These are phyloP conservation scores for Mortierella sp. DNA, from an alignment of 371 early-diverging fungal genomes.

Conservation along the genomic window DNA sequence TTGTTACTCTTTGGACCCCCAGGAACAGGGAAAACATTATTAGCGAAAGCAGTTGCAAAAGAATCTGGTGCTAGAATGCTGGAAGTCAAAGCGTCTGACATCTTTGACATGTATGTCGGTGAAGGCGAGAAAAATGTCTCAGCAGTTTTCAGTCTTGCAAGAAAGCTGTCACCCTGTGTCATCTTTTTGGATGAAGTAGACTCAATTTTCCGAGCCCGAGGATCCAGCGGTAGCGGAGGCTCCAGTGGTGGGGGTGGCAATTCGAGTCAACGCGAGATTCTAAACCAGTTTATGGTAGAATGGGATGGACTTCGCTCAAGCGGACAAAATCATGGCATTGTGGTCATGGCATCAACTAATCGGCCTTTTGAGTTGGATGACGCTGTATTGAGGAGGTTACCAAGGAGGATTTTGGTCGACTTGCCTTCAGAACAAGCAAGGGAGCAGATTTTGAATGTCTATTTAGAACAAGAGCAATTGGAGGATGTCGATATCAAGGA, in stretches of 20 bases:
- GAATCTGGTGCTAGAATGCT: slow-evolving; percentile 95
- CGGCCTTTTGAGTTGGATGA: slow-evolving; percentile 99
- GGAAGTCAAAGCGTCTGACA: slow-evolving; percentile 93
- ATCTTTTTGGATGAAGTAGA: slow-evolving; percentile 99
- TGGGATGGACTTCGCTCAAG: slow-evolving; percentile 93
- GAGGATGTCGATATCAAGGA: slow-evolving; percentile 63
- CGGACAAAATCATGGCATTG: slow-evolving; percentile 78
- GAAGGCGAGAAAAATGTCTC: slow-evolving; percentile 98
- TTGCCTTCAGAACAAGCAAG: slow-evolving; percentile 91
- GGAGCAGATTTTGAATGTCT: slow-evolving; percentile 82
- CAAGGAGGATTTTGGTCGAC: slow-evolving; percentile 93
- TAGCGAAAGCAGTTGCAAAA: slow-evolving; percentile 97
- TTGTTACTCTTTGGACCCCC: slow-evolving; percentile 97
- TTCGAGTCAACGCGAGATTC: slow-evolving; percentile 84
- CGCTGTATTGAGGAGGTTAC: slow-evolving; percentile 97
- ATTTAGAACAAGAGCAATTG: slow-evolving; percentile 82
- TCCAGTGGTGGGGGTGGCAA: slow-evolving; percentile 63
- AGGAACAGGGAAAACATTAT: slow-evolving; percentile 98
- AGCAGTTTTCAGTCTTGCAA: slow-evolving; percentile 96
- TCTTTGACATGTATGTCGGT: slow-evolving; percentile 97
- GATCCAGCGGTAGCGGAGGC: slow-evolving; percentile 61
- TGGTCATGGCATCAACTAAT: slow-evolving; percentile 97
- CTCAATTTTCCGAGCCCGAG: slow-evolving; percentile 90
- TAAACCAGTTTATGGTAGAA: slow-evolving; percentile 97
- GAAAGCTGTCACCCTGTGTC: slow-evolving; percentile 96